Percentiles rank a stretch among this genome's conserved stretches.
Conservation (phyloP, 2,329 filamentous ascomycete species). For the Colletotrichum lindemuthianum region DNA sequence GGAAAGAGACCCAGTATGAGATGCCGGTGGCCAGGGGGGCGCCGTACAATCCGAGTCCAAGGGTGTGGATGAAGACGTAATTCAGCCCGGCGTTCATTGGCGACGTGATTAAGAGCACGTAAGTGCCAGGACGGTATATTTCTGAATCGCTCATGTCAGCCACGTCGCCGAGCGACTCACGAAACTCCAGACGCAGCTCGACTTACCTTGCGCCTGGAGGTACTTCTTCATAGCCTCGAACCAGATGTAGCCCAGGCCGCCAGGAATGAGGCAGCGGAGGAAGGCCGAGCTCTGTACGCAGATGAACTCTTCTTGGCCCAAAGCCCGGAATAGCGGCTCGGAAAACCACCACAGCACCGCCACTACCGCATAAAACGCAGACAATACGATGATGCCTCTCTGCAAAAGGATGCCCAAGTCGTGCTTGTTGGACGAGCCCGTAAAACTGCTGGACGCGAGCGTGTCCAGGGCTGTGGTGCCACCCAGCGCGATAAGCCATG, state of each 20-base stretch:
- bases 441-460: slow-evolving; percentile 83
- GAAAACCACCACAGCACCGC: slow-evolving; percentile 79
- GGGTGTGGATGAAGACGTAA: slow-evolving; percentile 79
- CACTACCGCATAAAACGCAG: slow-evolving; percentile 77
- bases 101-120: slow-evolving; percentile 83
- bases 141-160: slow-evolving; percentile 37
- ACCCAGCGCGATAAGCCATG: slow-evolving; percentile 86
- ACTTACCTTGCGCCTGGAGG: slow-evolving; percentile 85
- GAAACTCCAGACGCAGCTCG: background rate
- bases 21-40: slow-evolving; percentile 85
- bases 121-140: slow-evolving; percentile 85
- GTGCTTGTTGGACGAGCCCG: slow-evolving; percentile 80
- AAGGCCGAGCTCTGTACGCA: slow-evolving; percentile 79
- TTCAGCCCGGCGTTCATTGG: slow-evolving; percentile 85
- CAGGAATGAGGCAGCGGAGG: slow-evolving; percentile 78
- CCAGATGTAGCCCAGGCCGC: slow-evolving; percentile 86
- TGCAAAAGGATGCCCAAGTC: slow-evolving; percentile 84
- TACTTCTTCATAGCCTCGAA: slow-evolving; percentile 90
- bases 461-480: slow-evolving; percentile 90
- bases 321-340: slow-evolving; percentile 75
- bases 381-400: slow-evolving; percentile 77
- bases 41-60: slow-evolving; percentile 78
- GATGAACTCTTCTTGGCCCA: slow-evolving; percentile 83
- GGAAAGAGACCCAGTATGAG: slow-evolving; percentile 86
- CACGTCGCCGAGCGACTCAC: slow-evolving; percentile 16